Conservation (phyloP, 1,284 basidiomycete genomes). For the Pholiota adiposa region DNA sequence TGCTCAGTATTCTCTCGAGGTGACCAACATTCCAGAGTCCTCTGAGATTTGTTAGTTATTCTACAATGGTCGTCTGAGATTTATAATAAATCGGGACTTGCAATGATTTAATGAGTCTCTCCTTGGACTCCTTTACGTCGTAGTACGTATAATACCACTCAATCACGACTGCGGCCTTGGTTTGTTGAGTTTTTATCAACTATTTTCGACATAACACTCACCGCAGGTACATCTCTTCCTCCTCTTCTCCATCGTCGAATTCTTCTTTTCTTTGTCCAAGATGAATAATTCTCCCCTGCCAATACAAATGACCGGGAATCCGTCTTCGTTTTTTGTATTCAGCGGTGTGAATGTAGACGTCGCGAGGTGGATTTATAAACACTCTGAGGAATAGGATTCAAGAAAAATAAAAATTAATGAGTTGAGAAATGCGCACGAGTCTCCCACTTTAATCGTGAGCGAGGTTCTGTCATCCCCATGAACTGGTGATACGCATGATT, state of each 20-base stretch:
- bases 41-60: background rate
- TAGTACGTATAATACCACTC: slow-evolving; percentile 9
- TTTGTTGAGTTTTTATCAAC: background rate
- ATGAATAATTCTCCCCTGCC: background rate
- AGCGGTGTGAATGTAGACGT: background rate
- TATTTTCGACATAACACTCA: background rate
- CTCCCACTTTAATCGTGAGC: background rate
- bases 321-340: background rate
- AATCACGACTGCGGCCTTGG: background rate
- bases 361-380: background rate
- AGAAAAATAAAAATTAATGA: no score
- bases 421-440: background rate
- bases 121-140: background rate
- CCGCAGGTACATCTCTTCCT: background rate
- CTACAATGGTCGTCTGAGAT: no score
- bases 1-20: background rate
- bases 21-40: background rate
- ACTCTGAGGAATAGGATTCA: background rate
- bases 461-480: background rate
- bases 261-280: background rate
- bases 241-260: no score
- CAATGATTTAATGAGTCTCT: background rate
- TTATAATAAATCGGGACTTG: background rate
- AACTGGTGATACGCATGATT: background rate
- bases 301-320: background rate